phyloP scores from a whole-genome alignment of 495 filamentous ascomycete genomes.

The Podospora pseudoanserina region DNA sequence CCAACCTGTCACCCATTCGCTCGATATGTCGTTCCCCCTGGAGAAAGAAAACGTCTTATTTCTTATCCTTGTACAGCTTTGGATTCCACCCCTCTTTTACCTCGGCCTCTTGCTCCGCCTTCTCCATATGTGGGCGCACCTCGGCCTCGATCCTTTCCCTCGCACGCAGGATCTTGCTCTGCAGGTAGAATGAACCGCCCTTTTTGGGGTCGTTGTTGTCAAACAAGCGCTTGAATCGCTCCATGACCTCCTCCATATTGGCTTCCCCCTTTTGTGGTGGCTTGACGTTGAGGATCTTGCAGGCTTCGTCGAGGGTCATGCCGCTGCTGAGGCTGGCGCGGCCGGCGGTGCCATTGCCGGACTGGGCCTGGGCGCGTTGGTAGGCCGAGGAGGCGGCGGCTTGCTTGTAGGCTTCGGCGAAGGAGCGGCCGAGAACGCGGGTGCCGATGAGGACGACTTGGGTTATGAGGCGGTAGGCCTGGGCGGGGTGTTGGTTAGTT shows the following conservation, averaged over 20 bases:
- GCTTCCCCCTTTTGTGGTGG: conserved; percentile 74
- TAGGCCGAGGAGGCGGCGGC: conserved; percentile 82
- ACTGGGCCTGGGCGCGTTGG: conserved; percentile 58
- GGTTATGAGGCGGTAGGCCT: conserved; percentile 94
- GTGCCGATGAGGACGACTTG: conserved; percentile 87
- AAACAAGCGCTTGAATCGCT: conserved; percentile 91
- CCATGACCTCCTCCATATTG: conserved; percentile 71
- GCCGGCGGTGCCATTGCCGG: conserved; percentile 40
- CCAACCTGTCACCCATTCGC: not conserved
- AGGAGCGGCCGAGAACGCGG: conserved; percentile 88
- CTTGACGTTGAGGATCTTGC: conserved; percentile 95
- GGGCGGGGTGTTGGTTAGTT: not conserved
- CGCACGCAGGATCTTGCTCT: conserved; percentile 91
- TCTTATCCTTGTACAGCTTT: conserved; percentile 89
- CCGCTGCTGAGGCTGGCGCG: conserved; percentile 56
- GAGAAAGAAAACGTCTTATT: conserved; percentile 21
- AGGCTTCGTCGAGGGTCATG: conserved; percentile 91
- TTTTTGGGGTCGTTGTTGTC: conserved; percentile 91
- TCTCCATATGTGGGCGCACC: conserved; percentile 51
- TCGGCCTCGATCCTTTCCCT: conserved; percentile 90
- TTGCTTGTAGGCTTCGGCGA: conserved; percentile 87
- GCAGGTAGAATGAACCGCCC: conserved; percentile 94
- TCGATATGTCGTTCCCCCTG: not conserved
- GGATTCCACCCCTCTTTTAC: conserved; percentile 84
- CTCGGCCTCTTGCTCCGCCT: conserved; percentile 58